A percentile compares a stretch with the other conserved stretches of the same genome.
These are phyloP conservation scores for Pirum gemmata DNA, from an alignment of 78 protist genomes.

Conservation along the genomic window DNA sequence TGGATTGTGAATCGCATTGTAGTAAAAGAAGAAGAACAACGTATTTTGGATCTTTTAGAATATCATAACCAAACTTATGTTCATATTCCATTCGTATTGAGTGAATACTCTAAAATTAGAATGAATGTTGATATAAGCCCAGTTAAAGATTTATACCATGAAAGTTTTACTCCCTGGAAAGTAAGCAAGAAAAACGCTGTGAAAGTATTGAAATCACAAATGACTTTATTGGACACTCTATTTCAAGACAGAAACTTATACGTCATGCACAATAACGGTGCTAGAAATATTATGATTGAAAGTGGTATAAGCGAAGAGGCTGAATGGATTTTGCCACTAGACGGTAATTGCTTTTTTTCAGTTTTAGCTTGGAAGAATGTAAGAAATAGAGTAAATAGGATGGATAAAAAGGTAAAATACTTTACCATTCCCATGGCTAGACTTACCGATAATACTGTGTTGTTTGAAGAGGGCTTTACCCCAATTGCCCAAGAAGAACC, in stretches of 20 bases:
- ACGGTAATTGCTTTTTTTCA: constrained; percentile 43
- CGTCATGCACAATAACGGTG: constrained; percentile 49
- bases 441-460: background rate
- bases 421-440: constrained; percentile 33
- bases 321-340: constrained; percentile 30
- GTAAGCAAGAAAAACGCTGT: background rate
- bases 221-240: background rate
- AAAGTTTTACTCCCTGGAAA: too few relatives aligned
- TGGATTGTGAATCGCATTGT: constrained; percentile 48
- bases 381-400: background rate
- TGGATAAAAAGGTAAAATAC: constrained; percentile 6
- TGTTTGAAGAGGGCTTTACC: background rate
- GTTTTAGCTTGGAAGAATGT: constrained; percentile 7
- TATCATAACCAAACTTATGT: constrained; percentile 28
- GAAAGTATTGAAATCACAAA: background rate
- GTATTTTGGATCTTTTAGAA: constrained; percentile 1
- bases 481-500: constrained; percentile 36
- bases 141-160: too few relatives aligned
- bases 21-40: background rate
- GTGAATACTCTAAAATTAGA: constrained; percentile 4
- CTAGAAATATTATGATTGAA: constrained; percentile 33
- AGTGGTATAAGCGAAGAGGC: constrained; percentile 24
- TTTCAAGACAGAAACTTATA: constrained; percentile 35
- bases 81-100: constrained; percentile 37
- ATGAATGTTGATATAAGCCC: too few relatives aligned